Evolutionary conservation across 78 protist species (phyloP).

Genomic region (Dictyostelium intermedium): DNA sequence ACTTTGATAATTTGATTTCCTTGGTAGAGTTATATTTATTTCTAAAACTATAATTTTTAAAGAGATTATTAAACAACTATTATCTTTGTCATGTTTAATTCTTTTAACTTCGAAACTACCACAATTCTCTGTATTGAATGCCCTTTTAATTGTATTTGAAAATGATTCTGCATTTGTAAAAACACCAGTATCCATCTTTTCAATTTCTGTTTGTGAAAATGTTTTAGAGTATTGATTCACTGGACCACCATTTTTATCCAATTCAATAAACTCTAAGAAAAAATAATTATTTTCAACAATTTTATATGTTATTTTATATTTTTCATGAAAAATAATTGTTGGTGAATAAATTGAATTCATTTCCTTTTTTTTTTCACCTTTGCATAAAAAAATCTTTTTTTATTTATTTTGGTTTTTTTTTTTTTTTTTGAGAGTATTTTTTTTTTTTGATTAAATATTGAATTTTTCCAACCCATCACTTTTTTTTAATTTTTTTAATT

Average conservation of each 20-base stretch:
- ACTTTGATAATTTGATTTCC: not conserved
- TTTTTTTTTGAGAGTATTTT: not conserved
- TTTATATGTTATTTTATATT: conserved; percentile 4
- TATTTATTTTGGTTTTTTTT: not conserved
- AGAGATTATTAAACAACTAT: not conserved
- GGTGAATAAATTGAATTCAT: not conserved
- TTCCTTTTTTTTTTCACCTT: not conserved
- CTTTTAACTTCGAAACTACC: not conserved
- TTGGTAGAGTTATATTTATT: not conserved
- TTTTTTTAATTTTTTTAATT: too few relatives aligned
- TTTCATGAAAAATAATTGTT: not conserved
- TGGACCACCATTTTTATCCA: not conserved
- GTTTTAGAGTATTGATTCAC: not conserved
- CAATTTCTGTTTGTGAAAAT: not conserved
- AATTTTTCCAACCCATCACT: too few relatives aligned
- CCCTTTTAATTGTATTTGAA: not conserved
- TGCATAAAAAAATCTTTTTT: not conserved
- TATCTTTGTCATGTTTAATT: not conserved
- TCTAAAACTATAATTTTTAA: not conserved
- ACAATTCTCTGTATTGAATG: not conserved
- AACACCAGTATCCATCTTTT: not conserved
- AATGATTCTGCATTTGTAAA: conserved; percentile 3
- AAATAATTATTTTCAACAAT: not conserved
- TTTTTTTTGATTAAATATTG: too few relatives aligned
- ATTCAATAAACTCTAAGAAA: not conserved